These are phyloP conservation scores for Marchantia polymorpha DNA, from an alignment of 225 moss, liverwort and hornwort species.

Conservation along the genomic window DNA sequence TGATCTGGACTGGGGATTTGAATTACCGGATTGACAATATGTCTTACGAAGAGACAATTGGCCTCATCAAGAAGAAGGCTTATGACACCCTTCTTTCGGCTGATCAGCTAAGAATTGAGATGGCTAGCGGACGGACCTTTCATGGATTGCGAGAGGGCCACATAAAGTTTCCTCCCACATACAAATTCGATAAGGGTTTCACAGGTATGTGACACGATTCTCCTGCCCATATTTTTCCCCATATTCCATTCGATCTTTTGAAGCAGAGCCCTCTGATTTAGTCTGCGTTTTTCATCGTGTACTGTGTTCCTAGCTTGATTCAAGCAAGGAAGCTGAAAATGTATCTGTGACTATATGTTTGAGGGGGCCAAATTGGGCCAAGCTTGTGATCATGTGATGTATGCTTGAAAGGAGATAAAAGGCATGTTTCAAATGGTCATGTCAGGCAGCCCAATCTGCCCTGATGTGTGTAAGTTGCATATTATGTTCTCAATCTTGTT, in stretches of 20 bases:
- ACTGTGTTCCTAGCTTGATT: neutral
- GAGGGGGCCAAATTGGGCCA: no score
- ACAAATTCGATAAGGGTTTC: slow-evolving; percentile 86
- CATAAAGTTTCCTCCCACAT: slow-evolving; percentile 84
- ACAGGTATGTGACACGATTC: slow-evolving; percentile 44
- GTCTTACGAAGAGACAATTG: slow-evolving; percentile 66
- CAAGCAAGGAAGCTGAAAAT: neutral
- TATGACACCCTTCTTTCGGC: slow-evolving; percentile 64
- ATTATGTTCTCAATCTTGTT: no score
- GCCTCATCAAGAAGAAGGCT: slow-evolving; percentile 48
- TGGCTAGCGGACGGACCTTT: slow-evolving; percentile 80
- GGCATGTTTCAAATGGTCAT: no score
- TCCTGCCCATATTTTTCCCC: no score
- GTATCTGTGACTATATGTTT: neutral
- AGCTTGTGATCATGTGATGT: neutral
- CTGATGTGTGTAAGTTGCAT: no score
- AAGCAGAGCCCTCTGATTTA: neutral
- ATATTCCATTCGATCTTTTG: neutral
- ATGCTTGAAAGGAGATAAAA: no score
- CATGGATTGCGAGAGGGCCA: slow-evolving; percentile 87
- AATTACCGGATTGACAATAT: slow-evolving; percentile 83
- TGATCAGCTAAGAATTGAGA: slow-evolving; percentile 89
- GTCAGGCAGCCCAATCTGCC: no score
- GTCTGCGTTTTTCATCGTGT: neutral
- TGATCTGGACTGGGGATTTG: slow-evolving; percentile 93